Base-by-base conservation (phyloP, 768 basidiomycete species). In the Leccinellum rugosiceps region DNA sequence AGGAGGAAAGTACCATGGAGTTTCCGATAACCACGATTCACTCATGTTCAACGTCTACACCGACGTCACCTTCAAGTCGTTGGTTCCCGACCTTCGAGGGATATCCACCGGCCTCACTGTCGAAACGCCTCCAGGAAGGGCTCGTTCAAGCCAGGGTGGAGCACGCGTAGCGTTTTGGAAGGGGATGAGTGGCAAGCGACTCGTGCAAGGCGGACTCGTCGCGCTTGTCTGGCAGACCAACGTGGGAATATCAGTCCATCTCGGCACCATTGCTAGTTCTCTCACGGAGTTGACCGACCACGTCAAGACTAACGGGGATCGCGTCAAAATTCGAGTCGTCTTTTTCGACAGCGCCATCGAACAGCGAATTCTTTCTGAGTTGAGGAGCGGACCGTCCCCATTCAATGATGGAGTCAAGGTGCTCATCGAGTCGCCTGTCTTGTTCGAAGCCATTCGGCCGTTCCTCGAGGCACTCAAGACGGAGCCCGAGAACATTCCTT, bases 371-470 rank as follows among this genome's bases (percentile, higher is more conserved):
- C 63, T 79, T 1, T 77, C 77, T 13, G 74, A 77, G 45, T 58
- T 81, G 50, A 56, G 54, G 56, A 53, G 63, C 65, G 52, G 58
- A 1, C 65, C 74, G 19, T 65, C 66, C 45, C 63, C 68, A 14
- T 58, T 49, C 1, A 52, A 68, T 21, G 38, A n/a, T 7, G 60
- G 34, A 30, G 50, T 45, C 68, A 74, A 60, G 50, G 52, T 86
- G 3, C 71, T 89, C 23, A 71, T 89, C 14, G 87, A 90, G 58
- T 77, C 81, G 0, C 78, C 81, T 0, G 80, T 89, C 56, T 80
- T 90, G 80, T 88, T 80, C 58, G 87, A 87, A 58, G 75, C 84
- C 0, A 79, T 86, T 32, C 76, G 85, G 7, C 88, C 88, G 0
- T 90, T 90, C 73, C 75, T 90, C 14, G 78, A 86, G 56, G 78